Conservation (phyloP, 208 protist genomes). For the Wallacemonas sp. region DNA sequence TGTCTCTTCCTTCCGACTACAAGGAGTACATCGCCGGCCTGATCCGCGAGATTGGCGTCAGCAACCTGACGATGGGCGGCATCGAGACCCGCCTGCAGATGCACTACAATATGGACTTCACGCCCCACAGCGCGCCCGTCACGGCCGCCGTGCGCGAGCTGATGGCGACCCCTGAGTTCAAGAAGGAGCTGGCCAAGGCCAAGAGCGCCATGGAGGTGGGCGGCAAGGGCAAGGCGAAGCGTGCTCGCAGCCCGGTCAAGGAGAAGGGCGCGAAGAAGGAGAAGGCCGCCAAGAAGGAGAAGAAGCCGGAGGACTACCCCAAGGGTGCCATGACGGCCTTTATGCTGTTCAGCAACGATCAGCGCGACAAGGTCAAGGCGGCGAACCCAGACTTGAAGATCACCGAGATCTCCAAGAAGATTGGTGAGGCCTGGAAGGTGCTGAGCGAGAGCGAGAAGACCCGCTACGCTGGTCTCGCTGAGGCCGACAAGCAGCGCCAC, state of each 20-base stretch:
- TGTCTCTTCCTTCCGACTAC: conserved; percentile 66
- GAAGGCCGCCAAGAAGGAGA: conserved; percentile 56
- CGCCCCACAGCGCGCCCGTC: conserved; percentile 38
- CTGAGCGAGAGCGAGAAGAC: conserved; percentile 66
- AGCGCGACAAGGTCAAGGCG: conserved; percentile 69
- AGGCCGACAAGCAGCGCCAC: conserved; percentile 81
- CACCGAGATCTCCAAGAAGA: conserved; percentile 64
- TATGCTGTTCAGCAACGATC: conserved; percentile 77
- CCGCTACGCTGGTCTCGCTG: conserved; percentile 69
- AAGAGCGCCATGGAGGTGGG: conserved; percentile 35
- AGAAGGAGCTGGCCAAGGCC: conserved; percentile 67
- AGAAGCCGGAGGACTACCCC: conserved; percentile 85
- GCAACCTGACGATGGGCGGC: conserved; percentile 51
- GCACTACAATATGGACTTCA: conserved; percentile 81
- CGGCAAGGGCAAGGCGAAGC: conserved; percentile 45
- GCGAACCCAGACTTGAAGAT: conserved; percentile 67
- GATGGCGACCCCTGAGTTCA: conserved; percentile 60
- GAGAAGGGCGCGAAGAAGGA: conserved; percentile 47
- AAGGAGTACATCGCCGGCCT: conserved; percentile 60
- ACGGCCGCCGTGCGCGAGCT: conserved; percentile 41
- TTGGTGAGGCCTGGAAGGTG: conserved; percentile 68
- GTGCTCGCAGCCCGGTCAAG: conserved; percentile 13
- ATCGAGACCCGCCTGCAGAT: conserved; percentile 59
- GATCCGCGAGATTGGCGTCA: conserved; percentile 73
- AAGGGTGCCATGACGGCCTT: conserved; percentile 77